Percentiles rank a stretch among this genome's conserved stretches.
phyloP scores from a whole-genome alignment of 1,139 yeast species.

The Geotrichum histeridarum region DNA sequence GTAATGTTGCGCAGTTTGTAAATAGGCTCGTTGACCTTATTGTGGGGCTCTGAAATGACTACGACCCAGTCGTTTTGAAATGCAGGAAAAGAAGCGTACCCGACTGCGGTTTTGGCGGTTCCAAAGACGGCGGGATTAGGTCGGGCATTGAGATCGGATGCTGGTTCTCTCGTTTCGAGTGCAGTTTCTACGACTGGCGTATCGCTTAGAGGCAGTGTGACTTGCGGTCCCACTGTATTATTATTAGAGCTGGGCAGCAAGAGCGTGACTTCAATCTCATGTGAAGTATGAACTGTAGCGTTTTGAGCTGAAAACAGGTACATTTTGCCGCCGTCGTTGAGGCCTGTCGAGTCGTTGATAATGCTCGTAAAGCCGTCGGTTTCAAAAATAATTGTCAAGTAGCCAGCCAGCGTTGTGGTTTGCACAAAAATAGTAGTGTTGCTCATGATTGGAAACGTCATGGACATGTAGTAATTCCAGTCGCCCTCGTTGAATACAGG shows the following conservation, averaged over 20 bases:
- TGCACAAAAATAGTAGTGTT: conserved; percentile 64
- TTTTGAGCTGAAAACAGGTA: conserved; percentile 32
- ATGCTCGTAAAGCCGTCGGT: conserved; percentile 52
- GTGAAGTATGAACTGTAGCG: not conserved
- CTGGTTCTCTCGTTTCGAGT: conserved; percentile 33
- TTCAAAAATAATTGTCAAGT: conserved; percentile 58
- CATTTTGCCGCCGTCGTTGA: conserved; percentile 42
- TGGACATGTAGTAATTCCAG: conserved; percentile 44
- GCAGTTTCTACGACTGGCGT: conserved; percentile 7
- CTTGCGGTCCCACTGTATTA: not conserved
- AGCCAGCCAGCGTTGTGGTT: conserved; percentile 62
- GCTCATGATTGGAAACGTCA: conserved; percentile 66
- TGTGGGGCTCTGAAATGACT: conserved; percentile 58
- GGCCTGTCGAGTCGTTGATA: conserved; percentile 46
- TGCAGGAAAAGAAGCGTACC: conserved; percentile 56
- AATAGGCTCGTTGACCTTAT: conserved; percentile 60
- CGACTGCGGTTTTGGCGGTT: conserved; percentile 56
- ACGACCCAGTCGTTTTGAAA: conserved; percentile 66
- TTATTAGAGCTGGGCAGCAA: conserved; percentile 12
- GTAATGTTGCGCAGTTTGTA: conserved; percentile 59
- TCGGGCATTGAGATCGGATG: conserved; percentile 47
- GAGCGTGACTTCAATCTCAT: not conserved
- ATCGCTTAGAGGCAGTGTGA: not conserved
- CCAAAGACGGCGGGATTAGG: conserved; percentile 34
- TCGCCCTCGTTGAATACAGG: conserved; percentile 15